Evolutionary conservation across 495 filamentous ascomycete species (phyloP).

Genomic region (Usnea hakonensis): DNA sequence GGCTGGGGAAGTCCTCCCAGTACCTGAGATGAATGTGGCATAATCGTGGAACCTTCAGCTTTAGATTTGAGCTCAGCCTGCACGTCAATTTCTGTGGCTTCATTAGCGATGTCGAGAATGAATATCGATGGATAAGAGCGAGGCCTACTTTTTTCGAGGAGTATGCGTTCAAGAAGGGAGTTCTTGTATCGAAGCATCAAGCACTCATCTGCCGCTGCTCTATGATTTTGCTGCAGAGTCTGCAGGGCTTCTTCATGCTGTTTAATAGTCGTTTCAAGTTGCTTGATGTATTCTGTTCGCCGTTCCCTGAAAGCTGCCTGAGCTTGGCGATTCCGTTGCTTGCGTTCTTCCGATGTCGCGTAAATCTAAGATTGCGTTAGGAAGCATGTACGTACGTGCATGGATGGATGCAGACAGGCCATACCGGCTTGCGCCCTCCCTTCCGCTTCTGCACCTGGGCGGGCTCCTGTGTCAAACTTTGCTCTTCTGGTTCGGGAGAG

Average conservation of each 20-base stretch:
- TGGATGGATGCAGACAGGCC: constrained; percentile 29
- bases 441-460: constrained; percentile 78
- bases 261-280: constrained; percentile 94
- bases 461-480: constrained; percentile 48
- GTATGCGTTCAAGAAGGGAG: constrained; percentile 85
- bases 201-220: constrained; percentile 92
- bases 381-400: background rate
- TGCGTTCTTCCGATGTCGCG: constrained; percentile 95
- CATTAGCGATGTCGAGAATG: constrained; percentile 17
- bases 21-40: constrained; percentile 53
- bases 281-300: constrained; percentile 98
- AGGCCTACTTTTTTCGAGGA: constrained; percentile 81
- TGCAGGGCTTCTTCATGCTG: constrained; percentile 91
- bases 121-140: background rate
- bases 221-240: constrained; percentile 86
- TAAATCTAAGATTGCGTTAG: constrained; percentile 59
- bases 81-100: constrained; percentile 76
- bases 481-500: constrained; percentile 52
- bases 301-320: constrained; percentile 96
- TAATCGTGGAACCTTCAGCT: constrained; percentile 65
- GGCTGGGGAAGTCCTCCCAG: constrained; percentile 51
- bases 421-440: constrained; percentile 92
- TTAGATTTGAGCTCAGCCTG: constrained; percentile 89
- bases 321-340: constrained; percentile 94
- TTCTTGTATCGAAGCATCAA: constrained; percentile 98